Conservation (phyloP, 192 early-diverging fungal species). For the Backusella parvicylindrica region DNA sequence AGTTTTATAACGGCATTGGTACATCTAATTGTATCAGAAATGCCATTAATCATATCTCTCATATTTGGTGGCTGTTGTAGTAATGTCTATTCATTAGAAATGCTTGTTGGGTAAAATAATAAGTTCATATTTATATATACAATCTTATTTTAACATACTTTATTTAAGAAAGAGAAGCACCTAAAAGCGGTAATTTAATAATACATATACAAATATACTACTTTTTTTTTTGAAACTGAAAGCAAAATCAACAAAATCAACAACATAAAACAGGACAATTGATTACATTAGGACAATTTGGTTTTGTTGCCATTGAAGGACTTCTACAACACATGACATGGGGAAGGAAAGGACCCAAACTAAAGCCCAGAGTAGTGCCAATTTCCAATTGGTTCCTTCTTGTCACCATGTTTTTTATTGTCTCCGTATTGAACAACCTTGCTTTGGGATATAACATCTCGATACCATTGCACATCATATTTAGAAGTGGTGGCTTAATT, state of each 20-base stretch:
- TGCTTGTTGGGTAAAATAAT: constrained; percentile 59
- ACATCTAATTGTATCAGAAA: constrained; percentile 37
- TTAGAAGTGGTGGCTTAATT: constrained; percentile 77
- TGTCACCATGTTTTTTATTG: constrained; percentile 74
- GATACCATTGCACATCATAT: constrained; percentile 88
- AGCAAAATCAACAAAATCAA: no score
- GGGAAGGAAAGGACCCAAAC: constrained; percentile 13
- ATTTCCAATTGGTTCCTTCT: constrained; percentile 65
- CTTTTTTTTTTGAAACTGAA: no score
- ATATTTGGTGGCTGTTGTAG: constrained; percentile 91
- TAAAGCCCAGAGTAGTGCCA: constrained; percentile 62
- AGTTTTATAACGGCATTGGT: constrained; percentile 2
- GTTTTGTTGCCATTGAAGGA: constrained; percentile 68
- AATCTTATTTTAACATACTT: not conserved
- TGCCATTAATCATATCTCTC: constrained; percentile 57
- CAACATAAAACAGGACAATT: constrained; percentile 55
- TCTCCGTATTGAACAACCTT: constrained; percentile 81
- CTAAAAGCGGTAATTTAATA: constrained; percentile 49
- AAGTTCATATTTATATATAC: not conserved
- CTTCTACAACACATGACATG: constrained; percentile 58
- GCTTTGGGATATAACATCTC: constrained; percentile 77
- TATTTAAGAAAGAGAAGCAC: constrained; percentile 41
- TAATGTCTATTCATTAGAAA: constrained; percentile 86
- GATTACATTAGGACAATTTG: constrained; percentile 81
- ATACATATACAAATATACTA: no score